A percentile compares a stretch with the other conserved stretches of the same genome.
Evolutionary conservation across 768 basidiomycete species (phyloP).

Genomic region (Gloeostereum incarnatum): DNA sequence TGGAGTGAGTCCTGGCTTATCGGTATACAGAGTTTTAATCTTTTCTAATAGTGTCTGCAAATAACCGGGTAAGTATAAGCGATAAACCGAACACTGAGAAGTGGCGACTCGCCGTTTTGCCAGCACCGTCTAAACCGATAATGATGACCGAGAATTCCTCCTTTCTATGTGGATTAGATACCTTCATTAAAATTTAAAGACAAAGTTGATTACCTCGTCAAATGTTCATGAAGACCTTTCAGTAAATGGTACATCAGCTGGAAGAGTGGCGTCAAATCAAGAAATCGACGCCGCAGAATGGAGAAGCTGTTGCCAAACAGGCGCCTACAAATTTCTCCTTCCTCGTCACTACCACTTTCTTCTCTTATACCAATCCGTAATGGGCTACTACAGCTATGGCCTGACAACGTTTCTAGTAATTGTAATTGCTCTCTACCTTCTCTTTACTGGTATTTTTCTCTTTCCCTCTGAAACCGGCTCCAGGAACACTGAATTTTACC

Average conservation of each 20-base stretch:
- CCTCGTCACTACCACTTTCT: conserved; percentile 9
- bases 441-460: conserved; percentile 68
- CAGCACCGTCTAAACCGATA: conserved; percentile 86
- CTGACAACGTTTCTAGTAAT: conserved; percentile 54
- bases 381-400: conserved; percentile 65
- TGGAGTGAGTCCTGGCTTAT: conserved; percentile 77
- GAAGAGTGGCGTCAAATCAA: too few relatives aligned
- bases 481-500: conserved; percentile 5
- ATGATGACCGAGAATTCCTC: conserved; percentile 94
- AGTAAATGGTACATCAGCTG: conserved; percentile 97
- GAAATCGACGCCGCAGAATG: too few relatives aligned
- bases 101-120: conserved; percentile 76
- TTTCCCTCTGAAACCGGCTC: too few relatives aligned
- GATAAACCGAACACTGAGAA: background rate
- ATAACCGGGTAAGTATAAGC: conserved; percentile 5
- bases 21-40: conserved; percentile 89
- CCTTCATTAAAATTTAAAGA: background rate
- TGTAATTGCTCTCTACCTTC: conserved; percentile 73
- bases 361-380: conserved; percentile 11
- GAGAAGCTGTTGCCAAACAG: conserved; percentile 16
- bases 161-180: conserved; percentile 53
- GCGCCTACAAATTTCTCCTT: conserved; percentile 14
- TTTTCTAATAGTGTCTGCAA: conserved; percentile 78
- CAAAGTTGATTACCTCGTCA: conserved; percentile 56
- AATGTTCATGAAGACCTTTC: conserved; percentile 83